Evolutionary conservation across 805 yeast species (phyloP), one percentile per base, ranked within the genome.

Genomic region (Hanseniaspora lindneri): DNA sequence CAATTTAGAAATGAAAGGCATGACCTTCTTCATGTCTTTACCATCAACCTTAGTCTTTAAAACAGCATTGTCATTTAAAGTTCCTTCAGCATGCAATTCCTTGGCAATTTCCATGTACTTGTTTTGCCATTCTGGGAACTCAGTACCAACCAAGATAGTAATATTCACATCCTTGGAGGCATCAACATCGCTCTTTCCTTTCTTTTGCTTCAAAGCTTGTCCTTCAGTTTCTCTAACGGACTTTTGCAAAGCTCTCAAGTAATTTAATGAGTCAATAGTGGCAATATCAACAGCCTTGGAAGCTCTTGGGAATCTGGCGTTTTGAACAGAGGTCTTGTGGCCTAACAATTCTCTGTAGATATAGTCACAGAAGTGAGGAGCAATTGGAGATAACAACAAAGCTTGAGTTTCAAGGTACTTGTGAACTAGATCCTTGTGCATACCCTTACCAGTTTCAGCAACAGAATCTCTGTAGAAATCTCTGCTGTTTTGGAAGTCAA

Each of bases 341-440:
- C 79, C 77, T 54, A 92, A 71, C 39, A 87, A 71, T 55, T 89
- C 97, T 61, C 82, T 76, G 75, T 84, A 86, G 51, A 89, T 70
- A 68, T 77, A 85, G 58, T 92, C 98, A 55, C 92, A 79, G 65
- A 89, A 87, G 66, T 92, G 98, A 42, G 98, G 97, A 39, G 97
- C 94, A 57, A 92, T 71, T 54, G 98, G 98, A 16, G 94, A 78
- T 56, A 92, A 68, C 63, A 88, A 66, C 57, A 92, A 73, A 17
- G 80, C 80, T 71, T 92, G 98, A 28, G 77, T 69, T 67, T 87
- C 95, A 57, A 92, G 83, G 64, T 86, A 92, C 58, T 80, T 78
- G 55, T 77, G 60, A 35, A 86, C 80, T 54, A 92, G 73, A 58
- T 84, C 95, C 56, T 71, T 75, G 70, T 85, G 95, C 95, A 92